These are phyloP conservation scores for Acorus gramineus DNA, from an alignment of 106 monocot genomes.

Conservation along the genomic window DNA sequence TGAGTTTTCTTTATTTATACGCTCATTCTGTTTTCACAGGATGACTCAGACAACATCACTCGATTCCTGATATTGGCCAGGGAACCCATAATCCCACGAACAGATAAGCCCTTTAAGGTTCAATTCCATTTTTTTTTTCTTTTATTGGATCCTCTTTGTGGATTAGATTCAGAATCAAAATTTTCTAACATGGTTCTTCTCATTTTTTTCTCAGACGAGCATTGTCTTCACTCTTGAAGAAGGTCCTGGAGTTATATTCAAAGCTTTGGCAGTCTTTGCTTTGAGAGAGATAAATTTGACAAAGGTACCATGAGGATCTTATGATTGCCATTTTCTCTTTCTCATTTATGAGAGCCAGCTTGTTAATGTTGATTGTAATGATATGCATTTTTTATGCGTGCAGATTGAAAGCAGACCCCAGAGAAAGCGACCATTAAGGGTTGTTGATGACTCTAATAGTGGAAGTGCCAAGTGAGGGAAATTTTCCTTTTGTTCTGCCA, in stretches of 20 bases:
- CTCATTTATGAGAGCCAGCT: background rate
- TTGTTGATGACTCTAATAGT: conserved; percentile 59
- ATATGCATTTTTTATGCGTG: background rate
- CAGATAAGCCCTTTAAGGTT: conserved; percentile 62
- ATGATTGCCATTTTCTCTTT: background rate
- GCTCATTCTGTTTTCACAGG: conserved; percentile 23
- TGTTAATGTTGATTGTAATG: no score
- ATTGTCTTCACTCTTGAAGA: conserved; percentile 82
- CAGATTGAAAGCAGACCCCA: conserved; percentile 81
- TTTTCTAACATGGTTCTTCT: no score
- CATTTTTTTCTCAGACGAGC: conserved; percentile 39
- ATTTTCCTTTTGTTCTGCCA: background rate
- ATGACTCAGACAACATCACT: conserved; percentile 40
- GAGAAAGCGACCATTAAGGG: conserved; percentile 50
- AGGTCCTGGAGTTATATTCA: conserved; percentile 69
- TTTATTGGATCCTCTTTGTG: conserved; percentile 1
- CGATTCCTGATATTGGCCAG: conserved; percentile 60
- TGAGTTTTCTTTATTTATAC: background rate
- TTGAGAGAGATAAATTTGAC: conserved; percentile 50
- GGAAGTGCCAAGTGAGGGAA: conserved; percentile 47
- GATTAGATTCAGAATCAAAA: background rate
- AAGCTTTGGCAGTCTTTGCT: conserved; percentile 66
- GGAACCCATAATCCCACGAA: conserved; percentile 60
- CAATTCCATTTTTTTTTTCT: background rate
- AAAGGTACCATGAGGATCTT: conserved; percentile 28